These are phyloP conservation scores for Camelina sativa DNA, from an alignment of 345 rosid species.

Conservation along the genomic window DNA sequence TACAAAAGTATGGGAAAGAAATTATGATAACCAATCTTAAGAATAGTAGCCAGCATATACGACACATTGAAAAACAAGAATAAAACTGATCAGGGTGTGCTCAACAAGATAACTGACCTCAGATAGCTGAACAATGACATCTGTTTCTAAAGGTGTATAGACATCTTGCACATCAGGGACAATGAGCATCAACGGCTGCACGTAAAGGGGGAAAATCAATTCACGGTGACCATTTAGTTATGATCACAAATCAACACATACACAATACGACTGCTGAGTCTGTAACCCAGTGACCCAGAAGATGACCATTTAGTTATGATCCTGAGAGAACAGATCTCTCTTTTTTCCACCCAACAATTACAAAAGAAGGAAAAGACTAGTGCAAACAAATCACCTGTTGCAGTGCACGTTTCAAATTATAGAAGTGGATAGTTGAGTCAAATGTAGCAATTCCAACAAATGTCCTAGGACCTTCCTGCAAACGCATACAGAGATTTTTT, in stretches of 20 bases:
- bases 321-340: slow-evolving; percentile 7
- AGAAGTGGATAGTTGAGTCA: slow-evolving; percentile 95
- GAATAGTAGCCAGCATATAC: slow-evolving; percentile 24
- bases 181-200: slow-evolving; percentile 96
- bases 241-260: no score
- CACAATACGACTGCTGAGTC: slow-evolving; percentile 5
- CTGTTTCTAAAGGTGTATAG: slow-evolving; percentile 86
- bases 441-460: slow-evolving; percentile 97
- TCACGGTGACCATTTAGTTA: no score
- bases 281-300: slow-evolving; percentile 10
- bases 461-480: slow-evolving; percentile 97
- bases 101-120: slow-evolving; percentile 61
- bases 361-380: slow-evolving; percentile 21
- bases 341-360: slow-evolving; percentile 24
- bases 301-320: not conserved
- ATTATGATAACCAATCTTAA: slow-evolving; percentile 4
- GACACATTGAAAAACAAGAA: slow-evolving; percentile 3
- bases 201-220: slow-evolving; percentile 31
- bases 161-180: slow-evolving; percentile 96
- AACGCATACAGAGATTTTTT: slow-evolving; percentile 8
- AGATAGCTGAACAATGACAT: slow-evolving; percentile 81
- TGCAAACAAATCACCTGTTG: slow-evolving; percentile 66
- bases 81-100: slow-evolving; percentile 10
- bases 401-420: slow-evolving; percentile 89
- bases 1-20: slow-evolving; percentile 18